Conservation (phyloP, 1,284 basidiomycete species). For the Phlebopus sp. region DNA sequence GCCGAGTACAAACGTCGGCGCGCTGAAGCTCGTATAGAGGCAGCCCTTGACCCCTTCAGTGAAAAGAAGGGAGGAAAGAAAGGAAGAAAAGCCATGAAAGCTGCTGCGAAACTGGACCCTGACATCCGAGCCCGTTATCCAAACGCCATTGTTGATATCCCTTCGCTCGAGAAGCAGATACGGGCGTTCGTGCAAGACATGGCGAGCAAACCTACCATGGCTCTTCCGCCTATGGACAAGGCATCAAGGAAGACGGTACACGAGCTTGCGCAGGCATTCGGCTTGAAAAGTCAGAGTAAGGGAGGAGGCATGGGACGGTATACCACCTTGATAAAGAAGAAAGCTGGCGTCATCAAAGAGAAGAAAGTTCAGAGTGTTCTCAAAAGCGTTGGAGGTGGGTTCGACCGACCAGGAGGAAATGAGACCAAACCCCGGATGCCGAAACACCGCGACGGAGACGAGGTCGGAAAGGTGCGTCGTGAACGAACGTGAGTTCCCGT, state of each 20-base stretch:
- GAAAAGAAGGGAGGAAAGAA: constrained; percentile 65
- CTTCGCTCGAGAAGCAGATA: constrained; percentile 65
- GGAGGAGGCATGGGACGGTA: constrained; percentile 63
- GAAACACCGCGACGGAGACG: constrained; percentile 67
- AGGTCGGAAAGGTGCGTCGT: constrained; percentile 63
- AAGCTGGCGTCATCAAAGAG: constrained; percentile 57
- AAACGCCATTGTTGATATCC: constrained; percentile 52
- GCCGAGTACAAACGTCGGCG: constrained; percentile 72
- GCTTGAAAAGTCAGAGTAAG: constrained; percentile 72
- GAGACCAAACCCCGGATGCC: constrained; percentile 33
- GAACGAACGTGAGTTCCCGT: background rate
- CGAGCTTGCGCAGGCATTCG: constrained; percentile 73
- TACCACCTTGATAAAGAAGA: constrained; percentile 70
- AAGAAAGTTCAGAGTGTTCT: constrained; percentile 57
- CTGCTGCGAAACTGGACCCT: constrained; percentile 48
- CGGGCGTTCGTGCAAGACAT: constrained; percentile 63
- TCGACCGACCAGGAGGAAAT: constrained; percentile 26
- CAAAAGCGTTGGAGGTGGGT: constrained; percentile 35
- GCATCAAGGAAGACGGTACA: constrained; percentile 70
- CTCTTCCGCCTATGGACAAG: constrained; percentile 76
- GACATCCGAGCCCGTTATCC: constrained; percentile 40
- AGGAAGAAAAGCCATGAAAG: constrained; percentile 60
- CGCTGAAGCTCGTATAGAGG: constrained; percentile 51
- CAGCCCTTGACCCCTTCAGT: constrained; percentile 53
- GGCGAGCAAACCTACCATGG: constrained; percentile 50